phyloP scores from a whole-genome alignment of 208 protist species.

The Trypanosoma avium region DNA sequence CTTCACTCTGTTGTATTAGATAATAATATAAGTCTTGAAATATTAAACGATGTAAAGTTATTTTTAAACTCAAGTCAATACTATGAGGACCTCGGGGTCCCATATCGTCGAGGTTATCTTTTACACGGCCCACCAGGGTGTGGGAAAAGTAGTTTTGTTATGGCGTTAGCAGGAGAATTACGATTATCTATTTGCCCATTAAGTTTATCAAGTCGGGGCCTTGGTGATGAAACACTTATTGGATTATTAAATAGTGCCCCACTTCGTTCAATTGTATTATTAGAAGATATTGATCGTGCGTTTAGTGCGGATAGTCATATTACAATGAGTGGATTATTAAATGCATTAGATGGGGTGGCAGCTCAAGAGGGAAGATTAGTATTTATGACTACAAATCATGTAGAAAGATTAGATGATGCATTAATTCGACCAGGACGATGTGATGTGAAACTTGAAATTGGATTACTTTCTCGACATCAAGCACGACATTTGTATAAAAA shows the following conservation, averaged over 20 bases:
- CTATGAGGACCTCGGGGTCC: slow-evolving; percentile 93
- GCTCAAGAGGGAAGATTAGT: slow-evolving; percentile 94
- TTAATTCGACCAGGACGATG: slow-evolving; percentile 94
- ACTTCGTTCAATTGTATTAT: slow-evolving; percentile 87
- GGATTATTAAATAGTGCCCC: slow-evolving; percentile 85
- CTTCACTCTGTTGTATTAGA: slow-evolving; percentile 91
- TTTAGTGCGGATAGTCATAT: slow-evolving; percentile 89
- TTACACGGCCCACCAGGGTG: slow-evolving; percentile 94
- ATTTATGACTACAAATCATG: slow-evolving; percentile 98
- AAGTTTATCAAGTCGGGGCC: slow-evolving; percentile 81
- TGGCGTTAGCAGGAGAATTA: slow-evolving; percentile 91
- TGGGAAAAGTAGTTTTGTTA: slow-evolving; percentile 94
- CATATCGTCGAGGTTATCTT: slow-evolving; percentile 95
- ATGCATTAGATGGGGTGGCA: slow-evolving; percentile 95
- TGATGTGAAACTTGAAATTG: slow-evolving; percentile 92
- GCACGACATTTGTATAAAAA: slow-evolving; percentile 76
- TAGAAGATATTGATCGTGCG: slow-evolving; percentile 96
- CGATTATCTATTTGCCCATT: slow-evolving; percentile 93
- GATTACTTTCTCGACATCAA: slow-evolving; percentile 67
- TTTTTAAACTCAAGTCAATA: slow-evolving; percentile 85
- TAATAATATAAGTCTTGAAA: slow-evolving; percentile 47
- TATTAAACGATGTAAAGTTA: slow-evolving; percentile 72
- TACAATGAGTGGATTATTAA: slow-evolving; percentile 95
- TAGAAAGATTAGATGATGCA: slow-evolving; percentile 92
- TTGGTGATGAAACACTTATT: slow-evolving; percentile 89